Evolutionary conservation across 225 moss, liverwort and hornwort species (phyloP).

Genomic region (Climacium dendroides): DNA sequence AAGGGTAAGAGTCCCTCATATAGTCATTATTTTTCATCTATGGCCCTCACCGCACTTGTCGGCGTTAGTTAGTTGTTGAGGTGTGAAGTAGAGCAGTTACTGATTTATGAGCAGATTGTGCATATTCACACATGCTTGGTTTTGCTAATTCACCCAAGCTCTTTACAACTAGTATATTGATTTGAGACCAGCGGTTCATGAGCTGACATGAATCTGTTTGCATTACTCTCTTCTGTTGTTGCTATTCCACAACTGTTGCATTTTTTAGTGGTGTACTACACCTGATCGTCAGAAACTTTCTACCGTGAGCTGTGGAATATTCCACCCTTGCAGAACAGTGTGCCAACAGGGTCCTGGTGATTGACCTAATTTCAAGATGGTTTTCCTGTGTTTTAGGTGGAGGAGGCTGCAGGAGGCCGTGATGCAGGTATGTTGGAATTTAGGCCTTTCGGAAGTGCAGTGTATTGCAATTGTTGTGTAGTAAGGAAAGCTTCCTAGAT

Average conservation of each 20-base stretch:
- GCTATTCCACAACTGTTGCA: neutral
- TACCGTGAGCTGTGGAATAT: neutral
- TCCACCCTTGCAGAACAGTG: neutral
- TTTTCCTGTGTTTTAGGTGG: conserved; percentile 45
- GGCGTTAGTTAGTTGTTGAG: neutral
- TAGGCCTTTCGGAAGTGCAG: neutral
- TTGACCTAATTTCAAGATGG: neutral
- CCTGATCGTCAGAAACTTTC: neutral
- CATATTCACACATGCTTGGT: neutral
- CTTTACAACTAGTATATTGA: neutral
- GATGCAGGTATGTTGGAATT: conserved; percentile 54
- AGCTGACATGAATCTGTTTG: neutral
- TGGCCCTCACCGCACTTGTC: neutral
- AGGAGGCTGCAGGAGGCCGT: conserved; percentile 79
- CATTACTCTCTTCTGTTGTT: neutral
- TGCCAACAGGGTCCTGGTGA: neutral
- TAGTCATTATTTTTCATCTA: neutral
- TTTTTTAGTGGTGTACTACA: neutral
- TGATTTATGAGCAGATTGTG: neutral
- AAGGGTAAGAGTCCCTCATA: neutral
- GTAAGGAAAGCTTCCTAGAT: neutral
- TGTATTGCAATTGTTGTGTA: neutral
- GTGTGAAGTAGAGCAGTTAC: neutral
- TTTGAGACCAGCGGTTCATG: neutral
- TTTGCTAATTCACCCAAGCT: neutral